Evolutionary conservation across 2,329 filamentous ascomycete genomes (phyloP), one percentile per base, ranked within the genome.

Genomic region (Akanthomyces muscarius): DNA sequence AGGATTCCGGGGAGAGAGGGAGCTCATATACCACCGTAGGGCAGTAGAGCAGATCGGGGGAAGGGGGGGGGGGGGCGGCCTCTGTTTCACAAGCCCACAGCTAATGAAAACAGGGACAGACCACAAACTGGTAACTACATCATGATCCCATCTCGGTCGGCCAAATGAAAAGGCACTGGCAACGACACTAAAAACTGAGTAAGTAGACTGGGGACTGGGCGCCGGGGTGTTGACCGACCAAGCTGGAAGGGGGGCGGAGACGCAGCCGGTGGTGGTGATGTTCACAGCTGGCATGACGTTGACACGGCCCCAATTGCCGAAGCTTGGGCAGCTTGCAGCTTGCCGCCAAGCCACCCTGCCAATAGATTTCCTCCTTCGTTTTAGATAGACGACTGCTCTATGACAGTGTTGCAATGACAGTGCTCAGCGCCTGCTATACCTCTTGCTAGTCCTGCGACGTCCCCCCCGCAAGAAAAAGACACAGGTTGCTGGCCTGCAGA

Each of bases 261-360:
- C 38, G 3, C 14, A 28, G 13, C 14, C 38, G 30, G 30, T 4
- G 23, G 14, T 18, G 47, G 33, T 59, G 45, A 51, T 59, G 56
- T 28, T 59, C 16, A 11, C 25, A 36, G 45, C 44, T 52, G 57
- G 47, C 41, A 61, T 61, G 58, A 61, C 58, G 58, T 61, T 54
- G 47, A 47, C 50, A 51, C 41, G 13, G 25, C n/a, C 58, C 48
- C 58, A 61, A 54, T 53, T 61, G 58, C 58, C 58, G 58, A 61
- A 61, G 28, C 56, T 48, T 42, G 56, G 45, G 56, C 45, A 41
- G 36, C 14, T 4, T 41, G 42, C 28, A 11, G 16, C 42, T 36
- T 36, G 33, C 33, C 7, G 33, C 33, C 33, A 36, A 36, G 33
- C 33, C 33, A 36, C 10, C 33, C 33, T 36, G 2, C 33, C 33